Conservation (phyloP, 768 basidiomycete genomes). For the Hygrophorus pudorinus region DNA sequence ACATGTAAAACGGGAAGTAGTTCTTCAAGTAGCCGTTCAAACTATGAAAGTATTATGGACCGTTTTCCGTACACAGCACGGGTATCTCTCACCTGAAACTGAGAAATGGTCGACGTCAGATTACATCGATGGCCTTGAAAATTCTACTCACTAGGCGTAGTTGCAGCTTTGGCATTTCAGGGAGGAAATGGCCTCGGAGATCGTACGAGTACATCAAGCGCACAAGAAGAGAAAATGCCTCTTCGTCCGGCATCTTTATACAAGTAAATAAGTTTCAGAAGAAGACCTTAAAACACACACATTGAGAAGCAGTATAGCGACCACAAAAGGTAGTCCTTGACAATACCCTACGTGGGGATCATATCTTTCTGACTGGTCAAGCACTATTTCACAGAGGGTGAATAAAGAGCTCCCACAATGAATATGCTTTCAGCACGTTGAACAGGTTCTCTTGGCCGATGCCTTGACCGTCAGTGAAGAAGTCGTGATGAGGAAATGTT, state of each 20-base stretch:
- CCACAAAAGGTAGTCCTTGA: constrained; percentile 94
- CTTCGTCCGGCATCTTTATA: constrained; percentile 95
- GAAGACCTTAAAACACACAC: constrained; percentile 33
- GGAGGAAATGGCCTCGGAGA: constrained; percentile 92
- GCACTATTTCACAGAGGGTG: constrained; percentile 5
- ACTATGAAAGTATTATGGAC: constrained; percentile 33
- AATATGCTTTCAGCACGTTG: constrained; percentile 97
- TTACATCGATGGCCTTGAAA: not conserved
- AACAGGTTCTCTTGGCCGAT: constrained; percentile 96
- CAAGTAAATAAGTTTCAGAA: constrained; percentile 7
- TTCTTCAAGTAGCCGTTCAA: constrained; percentile 92
- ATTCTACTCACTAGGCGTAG: constrained; percentile 61
- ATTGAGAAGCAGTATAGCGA: constrained; percentile 85
- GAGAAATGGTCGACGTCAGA: constrained; percentile 1
- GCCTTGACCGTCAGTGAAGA: constrained; percentile 90
- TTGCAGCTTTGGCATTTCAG: constrained; percentile 98
- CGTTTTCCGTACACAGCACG: not conserved
- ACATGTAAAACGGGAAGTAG: constrained; percentile 85
- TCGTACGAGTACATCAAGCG: constrained; percentile 96
- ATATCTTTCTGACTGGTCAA: constrained; percentile 37
- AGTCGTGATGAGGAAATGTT: constrained; percentile 95
- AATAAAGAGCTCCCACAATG: constrained; percentile 44
- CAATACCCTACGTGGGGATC: constrained; percentile 95
- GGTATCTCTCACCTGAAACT: constrained; percentile 48
- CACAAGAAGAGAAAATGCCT: constrained; percentile 93